Evolutionary conservation across 108 stramenopile genomes (phyloP), one percentile per base, ranked within the genome.

Genomic region (Skeletonema menzelii): DNA sequence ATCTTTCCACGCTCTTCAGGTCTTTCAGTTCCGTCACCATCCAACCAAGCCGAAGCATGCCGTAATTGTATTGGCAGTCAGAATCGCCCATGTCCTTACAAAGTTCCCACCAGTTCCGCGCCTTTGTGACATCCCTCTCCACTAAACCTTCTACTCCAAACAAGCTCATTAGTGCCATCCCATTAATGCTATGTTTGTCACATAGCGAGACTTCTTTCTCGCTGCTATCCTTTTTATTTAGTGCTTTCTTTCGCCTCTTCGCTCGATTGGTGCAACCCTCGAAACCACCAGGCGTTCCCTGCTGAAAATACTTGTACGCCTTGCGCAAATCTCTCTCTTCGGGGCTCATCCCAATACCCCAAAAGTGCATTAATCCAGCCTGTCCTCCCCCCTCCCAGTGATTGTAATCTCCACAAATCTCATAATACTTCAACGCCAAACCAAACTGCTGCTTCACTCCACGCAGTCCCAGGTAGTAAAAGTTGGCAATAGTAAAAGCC

Each of bases 41-140:
- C 91, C 91, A 95, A 22, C 94, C 94, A 49, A 95, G 70, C 55
- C 81, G 84, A 74, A 95, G 74, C 91, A 93, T 91, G 56, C 89
- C 91, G 15, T 90, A 80, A 74, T 95, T 88, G 79, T 90, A 95
- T 53, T 42, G 46, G 8, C 91, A 89, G 79, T 95, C 94, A 7
- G 73, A 31, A 81, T 87, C 85, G 17, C 89, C 91, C 47, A 86
- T 65, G 57, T 93, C 87, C 69, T 87, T 86, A 11, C 88, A 84
- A 35, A 88, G 73, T 8, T 84, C 70, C 63, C 93, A 93, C 79
- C 87, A 93, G 34, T 70, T 72, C 20, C 76, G 68, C 12, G 94
- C 94, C 61, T 42, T 67, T 14, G 62, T 64, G 8, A 86, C 30
- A 69, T 91, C 83, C 12, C 85, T 65, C 11, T 80, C 62, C 27